Base-by-base conservation (phyloP, 2,329 filamentous ascomycete species). In the Malbranchea zuffiana region DNA sequence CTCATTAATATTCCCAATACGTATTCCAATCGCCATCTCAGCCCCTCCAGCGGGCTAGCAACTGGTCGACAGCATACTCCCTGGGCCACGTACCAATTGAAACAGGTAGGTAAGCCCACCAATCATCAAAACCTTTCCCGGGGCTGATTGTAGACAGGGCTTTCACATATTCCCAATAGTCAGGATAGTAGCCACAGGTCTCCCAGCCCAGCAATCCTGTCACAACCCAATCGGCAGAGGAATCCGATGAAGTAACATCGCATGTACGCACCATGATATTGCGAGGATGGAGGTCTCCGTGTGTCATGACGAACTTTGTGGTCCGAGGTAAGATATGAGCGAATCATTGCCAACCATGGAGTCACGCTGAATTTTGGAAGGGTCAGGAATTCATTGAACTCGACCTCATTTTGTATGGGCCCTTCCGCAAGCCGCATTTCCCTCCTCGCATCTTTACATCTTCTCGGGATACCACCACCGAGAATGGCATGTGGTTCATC, bases 241-340 rank as follows among this genome's bases (percentile, higher is more conserved):
- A 32, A 10, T 29, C 24, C 17, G 37, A 29, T 26, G 40, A 28
- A n/a, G 40, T 34, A 28, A 39, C 31, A 23, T 35, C 29, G 20
- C 16, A 16, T 25, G 24, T 34, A n/a, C 21, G 36, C 18, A 47
- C 43, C 12, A 52, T 40, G 15, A 50, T 45, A 32, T 50, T 51
- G 16, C 47, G 47, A n/a, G 45, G 42, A 6, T 46, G 43, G n/a
- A 52, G 35, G 35, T 50, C 46, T 17, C 44, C 30, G 37, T 51
- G 47, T 5, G 46, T 47, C 41, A 51, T 49, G 16, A 42, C 25
- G 24, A n/a, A 47, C 41, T 27, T 36, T 26, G 31, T 40, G 26
- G 27, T 40, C 41, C 23, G 39, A 21, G 32, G 21, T 21, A 29
- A 46, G 39, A 28, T 42, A 44, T 10, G 39, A 40, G 24, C 35